These are phyloP conservation scores for Talaromyces thailandensis DNA, from an alignment of 495 filamentous ascomycete species.

Conservation along the genomic window DNA sequence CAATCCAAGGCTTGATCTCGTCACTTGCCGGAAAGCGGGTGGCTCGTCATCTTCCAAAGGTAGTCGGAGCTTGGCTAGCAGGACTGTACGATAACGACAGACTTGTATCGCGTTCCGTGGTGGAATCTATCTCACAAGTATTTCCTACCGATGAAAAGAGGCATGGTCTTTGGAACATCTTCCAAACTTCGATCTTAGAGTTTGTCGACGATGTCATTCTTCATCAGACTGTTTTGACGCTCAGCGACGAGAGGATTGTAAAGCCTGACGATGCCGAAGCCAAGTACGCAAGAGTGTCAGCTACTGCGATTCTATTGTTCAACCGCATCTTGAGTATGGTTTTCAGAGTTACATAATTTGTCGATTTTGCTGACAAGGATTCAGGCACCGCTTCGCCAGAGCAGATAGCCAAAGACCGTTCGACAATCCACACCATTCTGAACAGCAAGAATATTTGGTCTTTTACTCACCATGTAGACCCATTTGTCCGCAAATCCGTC, in stretches of 20 bases:
- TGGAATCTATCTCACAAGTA: constrained; percentile 60
- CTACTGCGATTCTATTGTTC: constrained; percentile 41
- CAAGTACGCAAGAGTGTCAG: constrained; percentile 75
- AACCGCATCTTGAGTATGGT: constrained; percentile 36
- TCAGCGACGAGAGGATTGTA: constrained; percentile 81
- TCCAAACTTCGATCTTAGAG: constrained; percentile 64
- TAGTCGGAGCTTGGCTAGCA: constrained; percentile 80
- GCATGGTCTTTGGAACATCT: constrained; percentile 63
- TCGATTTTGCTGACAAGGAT: constrained; percentile 1
- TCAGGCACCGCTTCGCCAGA: constrained; percentile 34
- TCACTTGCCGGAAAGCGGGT: constrained; percentile 68
- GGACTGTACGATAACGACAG: constrained; percentile 82
- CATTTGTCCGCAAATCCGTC: constrained; percentile 59
- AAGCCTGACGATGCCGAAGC: constrained; percentile 74
- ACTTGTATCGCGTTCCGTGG: constrained; percentile 59
- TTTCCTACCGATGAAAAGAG: constrained; percentile 75
- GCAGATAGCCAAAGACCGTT: constrained; percentile 42
- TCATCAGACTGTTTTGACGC: constrained; percentile 65
- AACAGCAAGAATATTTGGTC: constrained; percentile 63
- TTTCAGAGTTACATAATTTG: background rate
- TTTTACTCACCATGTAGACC: constrained; percentile 57
- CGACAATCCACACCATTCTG: constrained; percentile 47
- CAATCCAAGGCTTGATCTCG: constrained; percentile 62
- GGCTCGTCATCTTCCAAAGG: constrained; percentile 61
- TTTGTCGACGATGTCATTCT: constrained; percentile 68